Evolutionary conservation across 1,139 yeast genomes (phyloP).

Genomic region (Scheffersomyces lignicola): DNA sequence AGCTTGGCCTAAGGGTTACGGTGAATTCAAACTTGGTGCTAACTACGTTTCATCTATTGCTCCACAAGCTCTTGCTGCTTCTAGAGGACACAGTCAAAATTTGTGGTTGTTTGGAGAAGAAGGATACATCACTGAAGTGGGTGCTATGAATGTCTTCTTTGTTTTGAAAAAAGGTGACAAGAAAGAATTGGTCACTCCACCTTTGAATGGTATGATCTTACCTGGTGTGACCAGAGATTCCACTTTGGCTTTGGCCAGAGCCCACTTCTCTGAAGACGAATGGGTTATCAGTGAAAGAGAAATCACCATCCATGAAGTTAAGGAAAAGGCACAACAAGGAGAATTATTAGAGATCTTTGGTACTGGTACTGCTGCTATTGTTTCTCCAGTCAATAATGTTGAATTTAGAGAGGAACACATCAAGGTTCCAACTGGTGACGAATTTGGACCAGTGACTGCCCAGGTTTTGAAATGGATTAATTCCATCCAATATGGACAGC

Average conservation of each 20-base stretch:
- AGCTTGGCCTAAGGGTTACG: constrained; percentile 99
- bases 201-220: constrained; percentile 93
- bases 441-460: constrained; percentile 80
- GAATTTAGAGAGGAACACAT: constrained; percentile 76
- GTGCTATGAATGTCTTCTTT: constrained; percentile 94
- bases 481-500: constrained; percentile 85
- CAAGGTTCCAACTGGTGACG: constrained; percentile 75
- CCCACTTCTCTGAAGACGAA: constrained; percentile 64
- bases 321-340: constrained; percentile 73
- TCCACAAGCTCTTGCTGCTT: constrained; percentile 87
- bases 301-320: constrained; percentile 77
- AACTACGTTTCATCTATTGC: constrained; percentile 94
- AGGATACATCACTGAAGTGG: constrained; percentile 90
- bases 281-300: constrained; percentile 84
- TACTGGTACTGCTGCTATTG: constrained; percentile 96
- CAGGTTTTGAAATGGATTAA: constrained; percentile 81
- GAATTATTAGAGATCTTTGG: constrained; percentile 94
- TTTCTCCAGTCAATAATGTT: constrained; percentile 86
- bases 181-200: constrained; percentile 93
- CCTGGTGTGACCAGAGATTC: constrained; percentile 98
- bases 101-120: constrained; percentile 95
- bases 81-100: constrained; percentile 90
- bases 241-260: constrained; percentile 71
- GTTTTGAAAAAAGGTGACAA: constrained; percentile 70
- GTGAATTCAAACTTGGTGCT: constrained; percentile 94